Conservation (phyloP, 768 basidiomycete species). For the Pleurotus cornucopiae region DNA sequence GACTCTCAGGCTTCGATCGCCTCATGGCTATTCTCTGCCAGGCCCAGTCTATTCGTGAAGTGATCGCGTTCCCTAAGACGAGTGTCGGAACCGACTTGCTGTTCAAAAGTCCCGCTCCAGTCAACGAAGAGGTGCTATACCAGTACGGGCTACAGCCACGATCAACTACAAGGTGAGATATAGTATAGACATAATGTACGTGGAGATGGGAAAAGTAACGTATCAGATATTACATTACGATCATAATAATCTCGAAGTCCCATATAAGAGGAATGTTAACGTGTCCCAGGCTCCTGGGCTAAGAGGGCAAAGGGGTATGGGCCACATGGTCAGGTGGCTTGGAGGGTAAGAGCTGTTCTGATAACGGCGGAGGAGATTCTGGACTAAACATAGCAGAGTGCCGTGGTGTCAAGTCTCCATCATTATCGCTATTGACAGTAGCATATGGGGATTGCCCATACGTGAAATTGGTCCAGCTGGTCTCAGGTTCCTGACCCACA, state of each 20-base stretch:
- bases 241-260: too few species aligned
- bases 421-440: conserved; percentile 3
- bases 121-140: conserved; percentile 44
- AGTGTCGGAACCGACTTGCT: conserved; percentile 79
- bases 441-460: conserved; percentile 35
- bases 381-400: conserved; percentile 22
- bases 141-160: conserved; percentile 59
- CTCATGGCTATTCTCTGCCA: conserved; percentile 89
- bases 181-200: conserved; percentile 17
- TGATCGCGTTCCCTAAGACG: conserved; percentile 96
- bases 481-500: conserved; percentile 21
- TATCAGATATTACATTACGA: conserved; percentile 4
- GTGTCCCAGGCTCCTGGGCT: too few species aligned
- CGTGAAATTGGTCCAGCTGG: conserved; percentile 33
- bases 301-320: neutral
- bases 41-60: conserved; percentile 85
- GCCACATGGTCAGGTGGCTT: conserved; percentile 7
- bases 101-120: conserved; percentile 80
- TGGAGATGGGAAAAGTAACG: conserved; percentile 5
- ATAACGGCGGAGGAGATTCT: conserved; percentile 19
- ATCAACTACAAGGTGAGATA: conserved; percentile 12
- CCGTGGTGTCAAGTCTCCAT: conserved; percentile 20
- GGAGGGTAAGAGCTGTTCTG: neutral
- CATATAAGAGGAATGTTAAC: too few species aligned
- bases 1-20: conserved; percentile 79